These are phyloP conservation scores for Candida parachauliodes DNA, from an alignment of 805 yeast species.

Conservation along the genomic window DNA sequence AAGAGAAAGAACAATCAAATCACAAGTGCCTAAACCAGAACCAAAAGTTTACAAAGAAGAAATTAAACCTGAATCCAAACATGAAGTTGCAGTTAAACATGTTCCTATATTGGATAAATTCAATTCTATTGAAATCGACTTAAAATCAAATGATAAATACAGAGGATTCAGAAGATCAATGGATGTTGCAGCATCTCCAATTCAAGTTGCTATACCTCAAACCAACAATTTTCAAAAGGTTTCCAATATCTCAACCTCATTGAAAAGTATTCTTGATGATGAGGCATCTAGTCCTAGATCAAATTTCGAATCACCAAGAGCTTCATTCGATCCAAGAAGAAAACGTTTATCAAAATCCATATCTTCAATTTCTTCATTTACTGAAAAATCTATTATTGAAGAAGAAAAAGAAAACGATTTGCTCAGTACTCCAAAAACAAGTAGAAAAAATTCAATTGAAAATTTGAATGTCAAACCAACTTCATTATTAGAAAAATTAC, in stretches of 20 bases:
- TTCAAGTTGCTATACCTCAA: constrained; percentile 20
- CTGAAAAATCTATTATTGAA: too few relatives aligned
- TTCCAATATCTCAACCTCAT: constrained; percentile 5
- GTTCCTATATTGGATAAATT: constrained; percentile 5
- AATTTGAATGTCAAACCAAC: constrained; percentile 4
- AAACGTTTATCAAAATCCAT: constrained; percentile 8
- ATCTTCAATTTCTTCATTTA: constrained; percentile 2
- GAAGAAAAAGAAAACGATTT: too few relatives aligned
- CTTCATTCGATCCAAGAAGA: constrained; percentile 23
- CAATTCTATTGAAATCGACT: constrained; percentile 20
- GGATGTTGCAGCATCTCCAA: constrained; percentile 18
- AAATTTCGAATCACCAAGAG: constrained; percentile 9
- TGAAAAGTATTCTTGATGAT: constrained; percentile 10
- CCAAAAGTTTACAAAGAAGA: constrained; percentile 7
- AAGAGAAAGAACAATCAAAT: constrained; percentile 8
- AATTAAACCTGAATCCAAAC: background rate
- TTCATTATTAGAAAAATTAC: constrained; percentile 11
- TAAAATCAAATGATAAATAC: constrained; percentile 32
- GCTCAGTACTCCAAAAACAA: constrained; percentile 24
- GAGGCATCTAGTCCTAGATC: background rate
- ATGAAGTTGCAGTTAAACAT: background rate
- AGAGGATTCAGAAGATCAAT: constrained; percentile 41
- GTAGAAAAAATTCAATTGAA: constrained; percentile 17
- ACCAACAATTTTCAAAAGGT: constrained; percentile 10
- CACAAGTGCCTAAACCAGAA: constrained; percentile 12